These are phyloP conservation scores for Glutinoglossum americanum DNA, from an alignment of 495 filamentous ascomycete species.

Conservation along the genomic window DNA sequence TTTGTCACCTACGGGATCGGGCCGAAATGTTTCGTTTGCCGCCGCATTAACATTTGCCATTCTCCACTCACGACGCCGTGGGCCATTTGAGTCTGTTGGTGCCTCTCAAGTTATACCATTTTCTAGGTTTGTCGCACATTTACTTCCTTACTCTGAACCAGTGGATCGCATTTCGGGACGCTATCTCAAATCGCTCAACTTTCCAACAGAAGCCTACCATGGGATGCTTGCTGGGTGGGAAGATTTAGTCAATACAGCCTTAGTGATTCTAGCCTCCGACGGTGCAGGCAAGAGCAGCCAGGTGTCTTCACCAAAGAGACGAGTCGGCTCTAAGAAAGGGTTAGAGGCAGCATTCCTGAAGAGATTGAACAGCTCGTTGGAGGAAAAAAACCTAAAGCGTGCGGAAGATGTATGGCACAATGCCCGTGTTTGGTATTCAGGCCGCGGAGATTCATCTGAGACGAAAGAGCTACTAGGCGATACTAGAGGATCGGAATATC, in stretches of 20 bases:
- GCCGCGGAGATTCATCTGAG: background rate
- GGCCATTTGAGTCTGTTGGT: too few species aligned
- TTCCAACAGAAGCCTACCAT: background rate
- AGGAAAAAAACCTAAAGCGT: constrained; percentile 5
- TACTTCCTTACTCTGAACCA: constrained; percentile 49
- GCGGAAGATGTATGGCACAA: constrained; percentile 8
- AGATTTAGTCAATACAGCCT: too few species aligned
- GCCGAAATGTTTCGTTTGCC: too few species aligned
- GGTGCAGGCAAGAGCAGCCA: background rate
- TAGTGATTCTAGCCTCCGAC: too few species aligned
- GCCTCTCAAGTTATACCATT: too few species aligned
- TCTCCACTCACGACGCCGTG: too few species aligned
- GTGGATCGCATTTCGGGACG: constrained; percentile 7
- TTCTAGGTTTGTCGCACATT: too few species aligned
- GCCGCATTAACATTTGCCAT: too few species aligned
- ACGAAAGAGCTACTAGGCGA: background rate
- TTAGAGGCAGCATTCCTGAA: background rate
- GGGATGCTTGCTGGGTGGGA: background rate
- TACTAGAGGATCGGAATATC: background rate
- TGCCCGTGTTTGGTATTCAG: background rate
- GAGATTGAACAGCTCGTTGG: constrained; percentile 8
- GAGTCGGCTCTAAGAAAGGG: background rate
- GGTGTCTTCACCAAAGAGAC: background rate
- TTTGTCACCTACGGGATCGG: too few species aligned
- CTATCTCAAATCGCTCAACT: too few species aligned